Percentiles rank a stretch among this genome's conserved stretches.
Evolutionary conservation across 805 yeast species (phyloP).

Genomic region (Yamadazyma sp.): DNA sequence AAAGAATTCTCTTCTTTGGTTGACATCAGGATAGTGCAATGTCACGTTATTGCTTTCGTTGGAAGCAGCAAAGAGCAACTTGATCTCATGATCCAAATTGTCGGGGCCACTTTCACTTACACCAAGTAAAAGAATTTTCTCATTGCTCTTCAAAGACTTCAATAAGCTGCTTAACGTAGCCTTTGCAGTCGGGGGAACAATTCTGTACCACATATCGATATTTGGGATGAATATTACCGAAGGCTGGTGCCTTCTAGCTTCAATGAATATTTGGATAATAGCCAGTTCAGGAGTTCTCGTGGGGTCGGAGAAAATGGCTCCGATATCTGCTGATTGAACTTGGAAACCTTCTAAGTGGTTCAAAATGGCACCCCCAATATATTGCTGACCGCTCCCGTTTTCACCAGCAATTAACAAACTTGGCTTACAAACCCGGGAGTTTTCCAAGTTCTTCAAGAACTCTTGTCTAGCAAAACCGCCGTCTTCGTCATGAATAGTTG

Average conservation of each 20-base stretch:
- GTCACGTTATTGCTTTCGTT: conserved; percentile 44
- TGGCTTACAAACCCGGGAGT: conserved; percentile 77
- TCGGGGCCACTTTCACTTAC: conserved; percentile 53
- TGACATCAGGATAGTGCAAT: conserved; percentile 41
- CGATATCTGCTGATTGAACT: conserved; percentile 81
- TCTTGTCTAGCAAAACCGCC: conserved; percentile 73
- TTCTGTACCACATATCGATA: conserved; percentile 70
- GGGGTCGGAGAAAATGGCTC: conserved; percentile 73
- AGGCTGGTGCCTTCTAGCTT: conserved; percentile 88
- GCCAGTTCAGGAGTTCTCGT: conserved; percentile 80
- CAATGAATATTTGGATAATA: conserved; percentile 78
- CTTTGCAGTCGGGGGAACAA: conserved; percentile 66
- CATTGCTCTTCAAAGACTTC: conserved; percentile 66
- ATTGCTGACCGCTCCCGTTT: conserved; percentile 83
- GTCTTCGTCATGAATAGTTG: conserved; percentile 54
- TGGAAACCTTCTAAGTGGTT: conserved; percentile 86
- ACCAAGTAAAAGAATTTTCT: conserved; percentile 72
- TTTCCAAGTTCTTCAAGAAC: conserved; percentile 47
- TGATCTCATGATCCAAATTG: conserved; percentile 47
- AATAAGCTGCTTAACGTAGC: conserved; percentile 71
- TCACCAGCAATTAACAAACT: conserved; percentile 71
- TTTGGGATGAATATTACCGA: conserved; percentile 82
- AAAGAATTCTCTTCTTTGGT: conserved; percentile 60
- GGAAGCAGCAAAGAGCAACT: conserved; percentile 57
- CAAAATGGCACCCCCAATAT: conserved; percentile 77